Conservation (phyloP, 2,329 filamentous ascomycete species). For the Lachnellula subtilissima region DNA sequence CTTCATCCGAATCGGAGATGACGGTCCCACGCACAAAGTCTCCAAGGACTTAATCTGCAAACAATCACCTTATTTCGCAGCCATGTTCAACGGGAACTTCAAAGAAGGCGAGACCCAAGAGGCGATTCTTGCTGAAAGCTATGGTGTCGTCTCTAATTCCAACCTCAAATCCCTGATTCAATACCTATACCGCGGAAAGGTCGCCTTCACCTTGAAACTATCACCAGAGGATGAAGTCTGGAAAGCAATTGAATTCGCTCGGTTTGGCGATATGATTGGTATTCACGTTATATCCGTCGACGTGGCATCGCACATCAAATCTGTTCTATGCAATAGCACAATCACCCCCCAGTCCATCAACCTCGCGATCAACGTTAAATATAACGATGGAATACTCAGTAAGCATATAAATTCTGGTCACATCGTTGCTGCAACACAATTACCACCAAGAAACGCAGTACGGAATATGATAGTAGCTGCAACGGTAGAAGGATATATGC, state of each 20-base stretch:
- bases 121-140: neutral
- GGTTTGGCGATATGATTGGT: neutral
- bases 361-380: too few species aligned
- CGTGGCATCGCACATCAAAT: neutral
- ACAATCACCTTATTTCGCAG: conserved; percentile 3
- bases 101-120: neutral
- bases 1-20: neutral
- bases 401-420: neutral
- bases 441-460: neutral
- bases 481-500: neutral
- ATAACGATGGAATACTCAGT: neutral
- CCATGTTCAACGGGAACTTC: conserved; percentile 2
- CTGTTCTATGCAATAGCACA: neutral
- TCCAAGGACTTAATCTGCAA: conserved; percentile 2
- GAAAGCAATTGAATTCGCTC: neutral
- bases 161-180: neutral
- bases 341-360: too few species aligned
- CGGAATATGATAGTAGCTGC: neutral
- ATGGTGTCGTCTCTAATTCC: neutral
- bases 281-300: neutral
- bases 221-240: neutral
- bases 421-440: neutral
- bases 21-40: neutral
- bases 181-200: neutral
- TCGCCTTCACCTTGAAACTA: neutral